phyloP scores from a whole-genome alignment of 345 rosid species.

The Citrus inodora region DNA sequence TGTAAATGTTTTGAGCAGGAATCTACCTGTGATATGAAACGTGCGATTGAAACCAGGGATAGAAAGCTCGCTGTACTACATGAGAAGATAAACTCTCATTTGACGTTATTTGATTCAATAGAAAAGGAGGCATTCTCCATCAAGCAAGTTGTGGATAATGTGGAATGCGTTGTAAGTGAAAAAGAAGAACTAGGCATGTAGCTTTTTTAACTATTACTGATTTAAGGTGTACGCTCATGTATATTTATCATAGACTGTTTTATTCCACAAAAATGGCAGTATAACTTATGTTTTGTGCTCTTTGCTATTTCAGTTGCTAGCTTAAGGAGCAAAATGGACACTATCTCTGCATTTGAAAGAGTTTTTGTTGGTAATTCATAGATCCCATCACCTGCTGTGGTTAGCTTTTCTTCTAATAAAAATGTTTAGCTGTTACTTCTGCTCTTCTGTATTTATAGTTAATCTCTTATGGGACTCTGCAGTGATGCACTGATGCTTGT shows the following conservation, averaged over 20 bases:
- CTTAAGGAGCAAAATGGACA: conserved; percentile 65
- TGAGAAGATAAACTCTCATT: conserved; percentile 60
- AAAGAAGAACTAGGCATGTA: conserved; percentile 81
- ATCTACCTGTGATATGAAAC: conserved; percentile 65
- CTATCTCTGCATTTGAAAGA: conserved; percentile 47
- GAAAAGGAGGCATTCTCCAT: conserved; percentile 68
- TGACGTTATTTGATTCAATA: conserved; percentile 71
- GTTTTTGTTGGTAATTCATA: conserved; percentile 50
- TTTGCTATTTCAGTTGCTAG: conserved; percentile 49
- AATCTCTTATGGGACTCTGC: not conserved
- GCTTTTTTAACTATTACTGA: conserved; percentile 24
- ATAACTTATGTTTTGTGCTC: conserved; percentile 7
- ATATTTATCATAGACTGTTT: conserved; percentile 11
- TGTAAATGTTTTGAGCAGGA: conserved; percentile 44
- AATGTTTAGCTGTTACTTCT: not conserved
- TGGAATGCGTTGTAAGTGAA: conserved; percentile 51
- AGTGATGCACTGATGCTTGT: not conserved
- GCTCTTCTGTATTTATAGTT: not conserved
- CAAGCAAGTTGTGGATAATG: conserved; percentile 52
- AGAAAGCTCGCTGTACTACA: conserved; percentile 43
- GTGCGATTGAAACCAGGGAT: conserved; percentile 52
- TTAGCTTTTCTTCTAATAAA: conserved; percentile 2
- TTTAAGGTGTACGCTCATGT: conserved; percentile 4
- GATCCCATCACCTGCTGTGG: conserved; percentile 6
- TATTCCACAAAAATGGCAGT: conserved; percentile 3